Conservation (phyloP, 2,329 filamentous ascomycete genomes). For the Xylariaceae sp. region DNA sequence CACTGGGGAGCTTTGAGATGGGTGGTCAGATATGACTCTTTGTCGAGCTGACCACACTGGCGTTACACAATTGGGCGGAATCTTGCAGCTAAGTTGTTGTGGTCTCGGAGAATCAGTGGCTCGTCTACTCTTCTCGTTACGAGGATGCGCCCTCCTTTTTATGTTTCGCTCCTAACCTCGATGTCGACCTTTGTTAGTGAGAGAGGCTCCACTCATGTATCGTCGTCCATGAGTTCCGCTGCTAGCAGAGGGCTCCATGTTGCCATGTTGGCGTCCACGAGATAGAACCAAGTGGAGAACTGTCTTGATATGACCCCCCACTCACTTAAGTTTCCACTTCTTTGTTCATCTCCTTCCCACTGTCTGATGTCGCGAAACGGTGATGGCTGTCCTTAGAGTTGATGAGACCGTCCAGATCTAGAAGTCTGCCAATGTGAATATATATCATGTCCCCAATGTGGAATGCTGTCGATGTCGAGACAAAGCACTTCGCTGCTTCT, state of each 20-base stretch:
- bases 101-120: constrained; percentile 3
- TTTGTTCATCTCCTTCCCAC: not conserved
- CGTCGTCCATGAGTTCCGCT: constrained; percentile 14
- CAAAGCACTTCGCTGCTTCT: not conserved
- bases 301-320: not conserved
- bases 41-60: constrained; percentile 5
- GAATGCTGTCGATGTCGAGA: not conserved
- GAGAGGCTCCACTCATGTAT: constrained; percentile 19
- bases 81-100: constrained; percentile 10
- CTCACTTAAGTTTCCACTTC: not conserved
- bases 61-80: not conserved
- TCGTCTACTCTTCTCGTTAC: not conserved
- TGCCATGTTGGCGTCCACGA: constrained; percentile 19
- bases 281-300: constrained; percentile 28
- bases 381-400: not conserved
- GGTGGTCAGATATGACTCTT: not conserved
- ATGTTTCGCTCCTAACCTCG: constrained; percentile 22
- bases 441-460: not conserved
- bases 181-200: constrained; percentile 6
- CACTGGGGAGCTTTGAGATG: too few relatives aligned
- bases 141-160: constrained; percentile 31
- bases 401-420: not conserved
- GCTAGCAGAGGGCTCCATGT: constrained; percentile 6
- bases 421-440: not conserved
- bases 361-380: not conserved